Percentiles rank a stretch among this genome's conserved stretches.
Conservation (phyloP, 805 yeast genomes). For the Cyberlindnera euphorbiiphila region DNA sequence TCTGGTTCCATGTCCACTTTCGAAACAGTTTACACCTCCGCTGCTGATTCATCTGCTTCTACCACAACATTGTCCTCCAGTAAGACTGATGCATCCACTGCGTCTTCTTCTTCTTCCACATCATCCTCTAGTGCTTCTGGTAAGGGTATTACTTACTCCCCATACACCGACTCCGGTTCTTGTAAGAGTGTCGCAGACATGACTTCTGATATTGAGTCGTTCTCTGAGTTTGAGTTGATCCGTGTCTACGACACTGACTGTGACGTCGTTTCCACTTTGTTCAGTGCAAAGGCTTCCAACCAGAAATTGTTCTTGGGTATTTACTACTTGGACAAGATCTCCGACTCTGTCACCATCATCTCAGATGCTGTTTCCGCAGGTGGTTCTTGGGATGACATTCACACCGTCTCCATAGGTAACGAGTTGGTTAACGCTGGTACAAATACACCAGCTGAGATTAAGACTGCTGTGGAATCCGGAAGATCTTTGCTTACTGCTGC, state of each 20-base stretch:
- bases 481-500: constrained; percentile 42
- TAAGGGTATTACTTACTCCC: constrained; percentile 66
- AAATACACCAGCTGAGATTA: constrained; percentile 43
- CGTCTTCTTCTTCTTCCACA: constrained; percentile 14
- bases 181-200: constrained; percentile 51
- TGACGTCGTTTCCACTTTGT: constrained; percentile 47
- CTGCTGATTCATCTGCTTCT: constrained; percentile 1
- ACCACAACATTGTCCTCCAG: constrained; percentile 4
- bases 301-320: constrained; percentile 60
- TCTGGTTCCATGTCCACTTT: constrained; percentile 12
- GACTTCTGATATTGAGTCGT: constrained; percentile 41
- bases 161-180: constrained; percentile 50
- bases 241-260: constrained; percentile 66
- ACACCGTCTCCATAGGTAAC: constrained; percentile 60
- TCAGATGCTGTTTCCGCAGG: constrained; percentile 41
- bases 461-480: constrained; percentile 44
- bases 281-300: constrained; percentile 41
- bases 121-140: constrained; percentile 28
- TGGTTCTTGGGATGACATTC: constrained; percentile 54
- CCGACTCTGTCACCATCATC: constrained; percentile 40
- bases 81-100: constrained; percentile 1
- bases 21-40: constrained; percentile 1
- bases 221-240: constrained; percentile 45
- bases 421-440: constrained; percentile 56
- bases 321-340: constrained; percentile 44